Evolutionary conservation across 345 rosid genomes (phyloP).

Genomic region (Populus simonii): DNA sequence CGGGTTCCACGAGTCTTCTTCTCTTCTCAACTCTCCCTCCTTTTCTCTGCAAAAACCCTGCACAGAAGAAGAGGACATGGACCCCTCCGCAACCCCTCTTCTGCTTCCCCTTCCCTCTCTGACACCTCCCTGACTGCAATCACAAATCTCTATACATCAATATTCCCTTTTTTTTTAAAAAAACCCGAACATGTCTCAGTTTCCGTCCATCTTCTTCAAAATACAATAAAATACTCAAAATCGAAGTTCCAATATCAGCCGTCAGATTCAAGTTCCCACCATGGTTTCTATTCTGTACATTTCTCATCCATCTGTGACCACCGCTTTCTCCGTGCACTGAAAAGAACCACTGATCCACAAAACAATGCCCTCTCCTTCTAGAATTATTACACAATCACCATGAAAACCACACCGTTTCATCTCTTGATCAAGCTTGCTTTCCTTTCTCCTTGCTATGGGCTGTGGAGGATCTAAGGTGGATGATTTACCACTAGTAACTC

Average conservation of each 20-base stretch:
- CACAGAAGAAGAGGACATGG: constrained; percentile 10
- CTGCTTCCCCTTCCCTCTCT: background rate
- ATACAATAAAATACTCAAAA: background rate
- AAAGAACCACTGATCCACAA: background rate
- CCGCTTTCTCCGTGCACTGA: background rate
- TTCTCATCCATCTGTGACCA: background rate
- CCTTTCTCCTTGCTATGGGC: constrained; percentile 51
- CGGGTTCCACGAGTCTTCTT: constrained; percentile 50
- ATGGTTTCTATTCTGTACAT: background rate
- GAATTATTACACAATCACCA: constrained; percentile 3
- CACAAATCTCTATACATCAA: constrained; percentile 31
- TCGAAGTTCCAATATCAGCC: constrained; percentile 24
- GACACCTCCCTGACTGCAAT: constrained; percentile 8
- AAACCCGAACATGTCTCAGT: constrained; percentile 19
- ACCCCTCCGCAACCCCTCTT: background rate
- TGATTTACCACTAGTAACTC: constrained; percentile 62
- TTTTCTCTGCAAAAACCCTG: constrained; percentile 6
- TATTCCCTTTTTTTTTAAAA: too few species aligned
- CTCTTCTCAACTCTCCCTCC: constrained; percentile 12
- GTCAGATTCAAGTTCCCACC: constrained; percentile 29
- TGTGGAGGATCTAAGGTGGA: constrained; percentile 91
- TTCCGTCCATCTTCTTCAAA: background rate
- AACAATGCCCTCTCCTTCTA: background rate
- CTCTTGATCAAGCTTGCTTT: background rate
- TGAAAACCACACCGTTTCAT: constrained; percentile 1